Evolutionary conservation across 2,329 filamentous ascomycete genomes (phyloP), one percentile per base, ranked within the genome.

Genomic region (Ophiocordyceps robertsii): DNA sequence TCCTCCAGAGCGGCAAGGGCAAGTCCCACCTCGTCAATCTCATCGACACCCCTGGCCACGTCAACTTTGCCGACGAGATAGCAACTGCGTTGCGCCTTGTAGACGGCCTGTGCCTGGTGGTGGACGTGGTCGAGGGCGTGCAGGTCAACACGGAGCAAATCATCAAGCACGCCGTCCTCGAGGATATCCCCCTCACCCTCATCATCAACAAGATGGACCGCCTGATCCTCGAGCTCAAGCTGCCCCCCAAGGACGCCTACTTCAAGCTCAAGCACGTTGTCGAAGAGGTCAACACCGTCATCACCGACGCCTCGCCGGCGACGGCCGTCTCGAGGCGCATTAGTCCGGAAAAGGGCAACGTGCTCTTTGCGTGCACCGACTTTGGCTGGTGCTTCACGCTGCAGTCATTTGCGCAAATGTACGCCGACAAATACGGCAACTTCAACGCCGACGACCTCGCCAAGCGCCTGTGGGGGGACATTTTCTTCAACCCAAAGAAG

Each of bases 181-280:
- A 95, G 59, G 85, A 88, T 53, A 71, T 96, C 5, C 90, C 92
- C 1, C 66, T 98, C 51, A 92, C 87, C 1, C 68, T 98, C 47
- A 79, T 98, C 43, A 75, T 98, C 64, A 98, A 96, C 73, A 98
- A 98, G 68, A 83, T 98, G 79, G 92, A 98, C 55, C 80, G 92
- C 21, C 67, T 98, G 46, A 95, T 98, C 47, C 65, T 98, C 38
- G 92, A 98, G 64, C 70, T 98, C 40, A 94, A 94, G 61, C 73
- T 98, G 13, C 92, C 92, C 2, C 92, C 92, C 2, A 86, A 81
- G 50, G 92, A 98, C 58, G 92, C 92, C 12, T 98, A 98, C 66
- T 96, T 95, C 72, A 98, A 98, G 70, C 71, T 98, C 43, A 96
- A 95, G 66, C 89, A 96, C 60, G 88, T 95, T n/a, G 79, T 98